phyloP scores from a whole-genome alignment of 1,139 yeast genomes.

The Magnusiomyces tetraspermus region DNA sequence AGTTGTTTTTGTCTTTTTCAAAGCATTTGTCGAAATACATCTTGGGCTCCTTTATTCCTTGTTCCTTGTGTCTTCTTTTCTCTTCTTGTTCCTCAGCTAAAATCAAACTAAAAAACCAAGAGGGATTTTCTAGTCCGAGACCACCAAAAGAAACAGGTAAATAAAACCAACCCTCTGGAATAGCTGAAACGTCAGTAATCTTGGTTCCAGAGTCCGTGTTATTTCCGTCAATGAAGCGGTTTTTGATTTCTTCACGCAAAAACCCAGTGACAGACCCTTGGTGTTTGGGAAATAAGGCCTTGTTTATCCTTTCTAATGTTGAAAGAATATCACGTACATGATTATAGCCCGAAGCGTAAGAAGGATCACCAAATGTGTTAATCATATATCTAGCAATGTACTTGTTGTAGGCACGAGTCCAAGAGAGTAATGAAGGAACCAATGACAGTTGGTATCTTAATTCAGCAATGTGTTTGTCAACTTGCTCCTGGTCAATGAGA shows the following conservation, averaged over 20 bases:
- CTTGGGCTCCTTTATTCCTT: conserved; percentile 1
- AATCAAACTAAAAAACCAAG: neutral
- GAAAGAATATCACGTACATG: conserved; percentile 17
- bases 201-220: neutral
- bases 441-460: conserved; percentile 14
- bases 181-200: neutral
- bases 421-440: conserved; percentile 12
- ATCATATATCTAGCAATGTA: conserved; percentile 15
- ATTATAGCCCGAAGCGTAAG: conserved; percentile 11
- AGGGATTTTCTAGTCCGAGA: conserved; percentile 15
- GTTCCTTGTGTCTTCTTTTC: neutral
- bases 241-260: conserved; percentile 4
- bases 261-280: conserved; percentile 3
- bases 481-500: conserved; percentile 12
- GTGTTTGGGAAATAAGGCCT: conserved; percentile 12
- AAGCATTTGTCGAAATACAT: conserved; percentile 8
- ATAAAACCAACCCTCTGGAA: conserved; percentile 17
- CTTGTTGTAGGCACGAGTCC: conserved; percentile 17
- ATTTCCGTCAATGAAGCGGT: conserved; percentile 7
- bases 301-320: conserved; percentile 13
- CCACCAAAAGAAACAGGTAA: conserved; percentile 18
- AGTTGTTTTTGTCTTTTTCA: conserved; percentile 8
- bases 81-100: neutral
- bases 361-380: conserved; percentile 16
- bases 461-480: conserved; percentile 16